Percentiles rank a stretch among this genome's conserved stretches.
These are phyloP conservation scores for Didymosphaeria variabile DNA, from an alignment of 2,329 filamentous ascomycete species.

Conservation along the genomic window DNA sequence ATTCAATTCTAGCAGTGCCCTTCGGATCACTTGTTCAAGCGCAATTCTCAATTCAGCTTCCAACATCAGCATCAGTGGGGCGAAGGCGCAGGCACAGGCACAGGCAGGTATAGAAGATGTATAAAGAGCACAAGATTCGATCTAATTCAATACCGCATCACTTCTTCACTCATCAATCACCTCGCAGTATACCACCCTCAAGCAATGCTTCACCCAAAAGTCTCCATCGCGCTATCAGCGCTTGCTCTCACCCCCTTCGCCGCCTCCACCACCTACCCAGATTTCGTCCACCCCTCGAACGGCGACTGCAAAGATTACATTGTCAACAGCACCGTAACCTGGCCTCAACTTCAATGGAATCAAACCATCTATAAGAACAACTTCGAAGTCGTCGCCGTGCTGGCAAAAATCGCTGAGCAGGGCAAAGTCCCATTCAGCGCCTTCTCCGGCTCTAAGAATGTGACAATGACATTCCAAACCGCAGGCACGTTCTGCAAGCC, in stretches of 20 bases:
- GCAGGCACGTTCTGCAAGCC: slow-evolving; percentile 3
- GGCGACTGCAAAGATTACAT: slow-evolving; percentile 12
- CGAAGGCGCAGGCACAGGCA: too few relatives aligned
- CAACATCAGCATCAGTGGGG: too few relatives aligned
- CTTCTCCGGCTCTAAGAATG: slow-evolving; percentile 5
- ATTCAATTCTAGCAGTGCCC: too few relatives aligned
- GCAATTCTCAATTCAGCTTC: too few relatives aligned
- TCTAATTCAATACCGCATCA: background rate
- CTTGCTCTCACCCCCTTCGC: background rate
- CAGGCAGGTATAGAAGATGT: background rate
- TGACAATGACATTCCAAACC: slow-evolving; percentile 9
- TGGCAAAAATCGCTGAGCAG: background rate
- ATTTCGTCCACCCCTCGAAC: slow-evolving; percentile 5
- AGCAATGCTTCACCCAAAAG: background rate
- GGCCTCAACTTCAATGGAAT: slow-evolving; percentile 1
- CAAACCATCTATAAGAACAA: slow-evolving; percentile 1
- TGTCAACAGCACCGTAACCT: background rate
- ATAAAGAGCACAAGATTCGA: background rate
- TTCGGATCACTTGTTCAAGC: too few relatives aligned
- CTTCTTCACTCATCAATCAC: background rate
- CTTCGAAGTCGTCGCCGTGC: slow-evolving; percentile 4
- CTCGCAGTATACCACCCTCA: background rate
- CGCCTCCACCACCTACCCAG: slow-evolving; percentile 3
- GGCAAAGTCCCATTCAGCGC: background rate
- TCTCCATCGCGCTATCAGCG: background rate